Evolutionary conservation across 2,329 filamentous ascomycete species (phyloP), one percentile per base, ranked within the genome.

Genomic region (Penicillium expansum): DNA sequence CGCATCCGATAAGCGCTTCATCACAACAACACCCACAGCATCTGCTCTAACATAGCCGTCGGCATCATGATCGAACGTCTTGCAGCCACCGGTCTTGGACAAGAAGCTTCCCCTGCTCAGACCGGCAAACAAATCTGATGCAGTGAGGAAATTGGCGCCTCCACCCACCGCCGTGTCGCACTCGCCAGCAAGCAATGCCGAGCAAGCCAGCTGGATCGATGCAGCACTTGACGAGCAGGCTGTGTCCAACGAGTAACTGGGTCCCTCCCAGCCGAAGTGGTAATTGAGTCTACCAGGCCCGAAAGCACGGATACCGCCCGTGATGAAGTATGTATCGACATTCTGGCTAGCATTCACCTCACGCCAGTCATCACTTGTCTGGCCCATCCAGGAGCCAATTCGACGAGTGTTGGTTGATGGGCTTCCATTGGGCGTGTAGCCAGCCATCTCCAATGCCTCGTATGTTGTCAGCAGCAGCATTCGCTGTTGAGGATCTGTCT

Each of bases 161-260:
- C 91, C 90, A 2, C 89, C 88, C 33, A 92, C 85, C 1, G 89
- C 90, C 7, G 87, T 92, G 69, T 94, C 90, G 58, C 86, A 89
- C 62, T 94, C 90, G 45, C 85, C 84, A 8, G 83, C 83, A 83
- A 86, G 88, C 6, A 92, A 77, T 0, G 90, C 84, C 4, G 85
- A 87, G 74, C 89, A 92, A 14, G 85, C 83, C 5, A 89, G 75
- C 63, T 91, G 85, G 38, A 92, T 85, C 0, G 87, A 86, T 2
- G 88, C 86, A 8, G 89, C 78, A 5, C 56, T 30, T 1, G 41
- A 42, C 1, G 88, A 91, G 69, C 89, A 92, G 5, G 89, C 89
- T 13, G 88, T 91, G 63, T 92, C 89, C 45, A 90, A 79, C 45
- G 82, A 88, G 69, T 85, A 86, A 10, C 85, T 88, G 0, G 88